A percentile compares a stretch with the other conserved stretches of the same genome.
Evolutionary conservation across 345 rosid species (phyloP).

Genomic region (Toxicodendron radicans): DNA sequence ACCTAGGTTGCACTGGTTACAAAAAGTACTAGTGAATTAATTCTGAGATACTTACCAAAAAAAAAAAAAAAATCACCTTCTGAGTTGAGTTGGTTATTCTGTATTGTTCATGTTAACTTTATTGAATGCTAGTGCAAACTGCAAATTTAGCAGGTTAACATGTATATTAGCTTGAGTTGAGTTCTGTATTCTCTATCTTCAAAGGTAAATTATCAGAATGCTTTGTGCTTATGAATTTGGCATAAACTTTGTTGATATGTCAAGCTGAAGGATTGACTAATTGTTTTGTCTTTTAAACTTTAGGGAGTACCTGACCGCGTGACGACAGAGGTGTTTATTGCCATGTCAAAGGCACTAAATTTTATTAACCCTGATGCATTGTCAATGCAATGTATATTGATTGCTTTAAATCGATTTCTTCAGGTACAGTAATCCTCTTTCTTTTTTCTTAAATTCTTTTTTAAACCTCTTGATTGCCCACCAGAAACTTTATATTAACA

Average conservation of each 20-base stretch:
- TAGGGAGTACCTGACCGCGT: slow-evolving; percentile 96
- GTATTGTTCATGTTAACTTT: not conserved
- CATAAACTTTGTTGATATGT: not conserved
- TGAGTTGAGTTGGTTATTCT: not conserved
- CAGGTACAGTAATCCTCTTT: slow-evolving; percentile 51
- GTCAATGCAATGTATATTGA: slow-evolving; percentile 91
- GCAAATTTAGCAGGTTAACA: not conserved
- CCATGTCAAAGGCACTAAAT: slow-evolving; percentile 97
- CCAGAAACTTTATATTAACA: not conserved
- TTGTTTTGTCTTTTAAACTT: slow-evolving; percentile 13
- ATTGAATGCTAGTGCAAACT: slow-evolving; percentile 1
- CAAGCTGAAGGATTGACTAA: slow-evolving; percentile 9
- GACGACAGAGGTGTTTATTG: slow-evolving; percentile 89
- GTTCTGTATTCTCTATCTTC: not conserved
- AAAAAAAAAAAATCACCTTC: not conserved
- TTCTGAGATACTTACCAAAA: no score
- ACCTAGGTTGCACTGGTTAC: no score
- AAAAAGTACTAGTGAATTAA: no score
- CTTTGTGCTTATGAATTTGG: not conserved
- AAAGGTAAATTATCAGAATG: slow-evolving; percentile 12
- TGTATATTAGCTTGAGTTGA: not conserved
- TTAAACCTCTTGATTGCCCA: not conserved
- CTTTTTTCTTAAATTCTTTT: not conserved
- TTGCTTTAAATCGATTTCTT: slow-evolving; percentile 92
- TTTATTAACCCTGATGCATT: slow-evolving; percentile 93